Conservation (phyloP, 176 grass and related monocot species). For the Elaeis guineensis region DNA sequence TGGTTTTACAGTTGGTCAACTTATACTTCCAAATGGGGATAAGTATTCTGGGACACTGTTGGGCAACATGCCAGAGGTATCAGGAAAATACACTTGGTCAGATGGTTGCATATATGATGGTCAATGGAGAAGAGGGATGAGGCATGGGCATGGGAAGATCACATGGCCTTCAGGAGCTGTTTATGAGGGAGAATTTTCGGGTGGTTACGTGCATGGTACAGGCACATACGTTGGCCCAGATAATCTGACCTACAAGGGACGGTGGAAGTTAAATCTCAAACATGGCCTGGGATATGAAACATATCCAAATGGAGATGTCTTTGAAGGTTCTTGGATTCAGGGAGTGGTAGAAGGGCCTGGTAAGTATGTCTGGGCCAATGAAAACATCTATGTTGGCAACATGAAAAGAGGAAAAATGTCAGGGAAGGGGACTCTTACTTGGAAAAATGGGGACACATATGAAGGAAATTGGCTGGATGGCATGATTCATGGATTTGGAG, state of each 20-base stretch:
- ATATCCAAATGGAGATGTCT: conserved; percentile 68
- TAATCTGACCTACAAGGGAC: conserved; percentile 57
- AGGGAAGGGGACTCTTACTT: conserved; percentile 82
- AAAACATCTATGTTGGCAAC: conserved; percentile 65
- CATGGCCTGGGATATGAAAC: conserved; percentile 82
- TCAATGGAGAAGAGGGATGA: conserved; percentile 85
- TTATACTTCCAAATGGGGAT: conserved; percentile 60
- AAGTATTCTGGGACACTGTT: conserved; percentile 54
- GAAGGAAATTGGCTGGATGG: conserved; percentile 93
- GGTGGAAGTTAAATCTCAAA: conserved; percentile 81
- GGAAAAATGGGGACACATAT: conserved; percentile 83
- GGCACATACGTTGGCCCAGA: conserved; percentile 54
- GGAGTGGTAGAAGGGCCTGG: conserved; percentile 77
- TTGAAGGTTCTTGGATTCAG: conserved; percentile 92
- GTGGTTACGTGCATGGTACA: conserved; percentile 74
- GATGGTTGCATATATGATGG: conserved; percentile 74
- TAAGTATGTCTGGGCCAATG: conserved; percentile 79
- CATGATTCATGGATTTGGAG: conserved; percentile 81
- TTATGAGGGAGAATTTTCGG: conserved; percentile 72
- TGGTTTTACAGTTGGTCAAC: conserved; percentile 44
- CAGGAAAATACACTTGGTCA: conserved; percentile 63
- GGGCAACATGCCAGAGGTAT: conserved; percentile 71
- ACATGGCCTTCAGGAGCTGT: conserved; percentile 49
- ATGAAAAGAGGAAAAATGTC: conserved; percentile 87
- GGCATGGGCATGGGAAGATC: conserved; percentile 69